phyloP scores from a whole-genome alignment of 257 asterid species.

The Fraxinus excelsior region DNA sequence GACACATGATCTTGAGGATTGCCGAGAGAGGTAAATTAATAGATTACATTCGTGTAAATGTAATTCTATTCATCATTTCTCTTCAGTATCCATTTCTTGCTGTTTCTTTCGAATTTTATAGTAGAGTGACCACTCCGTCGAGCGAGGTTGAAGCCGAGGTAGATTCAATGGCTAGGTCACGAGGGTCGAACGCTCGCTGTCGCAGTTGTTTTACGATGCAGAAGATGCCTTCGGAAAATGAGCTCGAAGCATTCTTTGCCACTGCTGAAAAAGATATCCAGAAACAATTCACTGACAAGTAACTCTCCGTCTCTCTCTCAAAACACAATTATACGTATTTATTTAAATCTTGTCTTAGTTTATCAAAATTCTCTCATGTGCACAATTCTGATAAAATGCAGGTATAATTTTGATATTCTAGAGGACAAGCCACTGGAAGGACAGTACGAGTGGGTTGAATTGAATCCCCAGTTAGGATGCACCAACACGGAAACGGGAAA shows the following conservation, averaged over 20 bases:
- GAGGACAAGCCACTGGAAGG: constrained; percentile 64
- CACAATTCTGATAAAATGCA: constrained; percentile 18
- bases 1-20: constrained; percentile 35
- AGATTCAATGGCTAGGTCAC: constrained; percentile 38
- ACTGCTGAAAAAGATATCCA: constrained; percentile 49
- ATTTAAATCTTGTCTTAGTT: too few species aligned
- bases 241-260: constrained; percentile 59
- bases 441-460: constrained; percentile 55
- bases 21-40: constrained; percentile 40
- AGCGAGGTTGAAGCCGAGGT: constrained; percentile 38
- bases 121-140: constrained; percentile 42
- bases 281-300: constrained; percentile 51
- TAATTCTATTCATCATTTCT: constrained; percentile 18
- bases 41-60: too few species aligned
- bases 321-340: neutral
- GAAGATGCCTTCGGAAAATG: constrained; percentile 44
- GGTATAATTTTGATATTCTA: constrained; percentile 69
- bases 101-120: constrained; percentile 24
- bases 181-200: constrained; percentile 27
- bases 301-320: neutral
- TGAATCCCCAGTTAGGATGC: neutral
- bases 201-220: constrained; percentile 1
- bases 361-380: neutral
- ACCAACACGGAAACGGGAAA: neutral
- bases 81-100: constrained; percentile 41